A percentile compares a stretch with the other conserved stretches of the same genome.
phyloP scores from a whole-genome alignment of 2,329 filamentous ascomycete genomes.

The Microsporum canis region DNA sequence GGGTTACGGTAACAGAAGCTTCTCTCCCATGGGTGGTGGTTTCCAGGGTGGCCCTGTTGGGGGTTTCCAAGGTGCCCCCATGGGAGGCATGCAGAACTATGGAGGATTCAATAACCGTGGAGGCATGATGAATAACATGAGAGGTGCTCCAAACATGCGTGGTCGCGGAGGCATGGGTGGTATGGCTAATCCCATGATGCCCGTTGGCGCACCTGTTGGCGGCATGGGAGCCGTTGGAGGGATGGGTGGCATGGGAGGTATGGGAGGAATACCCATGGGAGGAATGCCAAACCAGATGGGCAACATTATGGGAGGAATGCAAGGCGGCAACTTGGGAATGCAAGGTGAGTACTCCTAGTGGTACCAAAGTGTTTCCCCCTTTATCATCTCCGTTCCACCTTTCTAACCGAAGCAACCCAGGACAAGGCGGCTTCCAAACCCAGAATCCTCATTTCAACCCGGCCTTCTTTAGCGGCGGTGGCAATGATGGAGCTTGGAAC shows the following conservation, averaged over 20 bases:
- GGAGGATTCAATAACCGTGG: constrained; percentile 41
- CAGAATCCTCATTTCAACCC: constrained; percentile 62
- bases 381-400: not conserved
- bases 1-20: constrained; percentile 40
- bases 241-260: constrained; percentile 41
- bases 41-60: constrained; percentile 33
- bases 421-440: constrained; percentile 50
- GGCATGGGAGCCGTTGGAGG: constrained; percentile 26
- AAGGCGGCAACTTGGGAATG: constrained; percentile 36
- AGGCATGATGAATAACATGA: constrained; percentile 38
- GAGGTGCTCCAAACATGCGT: constrained; percentile 32
- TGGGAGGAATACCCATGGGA: constrained; percentile 45
- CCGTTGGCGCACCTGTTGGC: constrained; percentile 3
- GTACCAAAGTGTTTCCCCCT: not conserved
- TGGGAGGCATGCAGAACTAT: constrained; percentile 43
- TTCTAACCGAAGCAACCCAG: constrained; percentile 14
- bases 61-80: constrained; percentile 35
- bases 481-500: constrained; percentile 56
- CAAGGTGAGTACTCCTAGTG: constrained; percentile 31
- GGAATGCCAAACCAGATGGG: constrained; percentile 46
- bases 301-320: constrained; percentile 44
- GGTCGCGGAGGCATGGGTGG: constrained; percentile 42
- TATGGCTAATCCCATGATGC: constrained; percentile 48
- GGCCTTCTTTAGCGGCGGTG: constrained; percentile 53
- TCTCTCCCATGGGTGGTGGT: constrained; percentile 34